A percentile compares a stretch with the other conserved stretches of the same genome.
Evolutionary conservation across 257 asterid species (phyloP).

Genomic region (Scutellaria barbata): DNA sequence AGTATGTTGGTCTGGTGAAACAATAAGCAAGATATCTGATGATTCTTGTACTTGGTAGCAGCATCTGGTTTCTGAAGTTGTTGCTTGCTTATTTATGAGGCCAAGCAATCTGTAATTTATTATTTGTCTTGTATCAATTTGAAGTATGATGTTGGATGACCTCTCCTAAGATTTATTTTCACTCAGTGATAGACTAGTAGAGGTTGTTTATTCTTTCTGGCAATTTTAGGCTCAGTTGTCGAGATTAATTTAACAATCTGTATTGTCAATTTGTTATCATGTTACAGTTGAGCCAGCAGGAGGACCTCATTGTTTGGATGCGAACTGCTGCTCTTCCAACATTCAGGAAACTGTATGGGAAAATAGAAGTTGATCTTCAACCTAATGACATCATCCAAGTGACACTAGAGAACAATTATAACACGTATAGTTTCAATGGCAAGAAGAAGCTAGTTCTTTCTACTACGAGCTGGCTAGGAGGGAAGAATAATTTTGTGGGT

Average conservation of each 20-base stretch:
- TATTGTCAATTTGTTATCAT: constrained; percentile 31
- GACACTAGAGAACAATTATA: constrained; percentile 58
- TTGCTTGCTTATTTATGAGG: background rate
- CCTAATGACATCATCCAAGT: constrained; percentile 58
- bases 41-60: too few species aligned
- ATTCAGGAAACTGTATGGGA: constrained; percentile 84
- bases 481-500: constrained; percentile 83
- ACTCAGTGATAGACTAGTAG: background rate
- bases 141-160: constrained; percentile 1
- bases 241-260: constrained; percentile 13
- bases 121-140: too few species aligned
- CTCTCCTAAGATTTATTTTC: background rate
- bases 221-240: background rate
- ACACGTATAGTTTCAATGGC: constrained; percentile 85
- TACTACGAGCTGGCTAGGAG: constrained; percentile 92
- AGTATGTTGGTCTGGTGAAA: too few species aligned
- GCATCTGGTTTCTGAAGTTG: too few species aligned
- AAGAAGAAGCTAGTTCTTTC: constrained; percentile 91
- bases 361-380: constrained; percentile 69
- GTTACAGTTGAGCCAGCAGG: constrained; percentile 74
- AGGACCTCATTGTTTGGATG: constrained; percentile 93
- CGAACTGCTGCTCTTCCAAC: constrained; percentile 95
- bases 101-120: background rate
- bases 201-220: background rate
- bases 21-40: too few species aligned